phyloP scores from a whole-genome alignment of 768 basidiomycete genomes.

The Lepiota brunneoincarnata region DNA sequence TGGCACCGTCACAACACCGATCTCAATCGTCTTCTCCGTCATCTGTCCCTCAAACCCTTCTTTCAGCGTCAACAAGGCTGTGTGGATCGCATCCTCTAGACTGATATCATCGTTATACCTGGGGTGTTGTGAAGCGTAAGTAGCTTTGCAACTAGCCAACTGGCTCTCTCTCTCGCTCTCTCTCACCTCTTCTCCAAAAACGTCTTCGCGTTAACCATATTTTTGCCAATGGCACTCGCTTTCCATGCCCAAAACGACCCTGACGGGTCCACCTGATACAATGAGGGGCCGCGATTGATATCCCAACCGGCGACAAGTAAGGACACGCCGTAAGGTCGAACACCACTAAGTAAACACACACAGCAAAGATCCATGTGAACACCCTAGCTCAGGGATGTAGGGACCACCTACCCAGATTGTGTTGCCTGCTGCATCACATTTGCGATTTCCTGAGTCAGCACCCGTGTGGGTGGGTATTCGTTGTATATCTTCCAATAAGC shows the following conservation, averaged over 20 bases:
- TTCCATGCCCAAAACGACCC: constrained; percentile 99
- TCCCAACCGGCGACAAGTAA: constrained; percentile 98
- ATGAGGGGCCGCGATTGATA: constrained; percentile 86
- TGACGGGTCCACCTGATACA: constrained; percentile 99
- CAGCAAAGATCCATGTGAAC: constrained; percentile 27
- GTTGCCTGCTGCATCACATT: constrained; percentile 99
- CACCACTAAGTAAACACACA: constrained; percentile 74
- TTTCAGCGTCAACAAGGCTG: constrained; percentile 94
- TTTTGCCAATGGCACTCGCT: constrained; percentile 98
- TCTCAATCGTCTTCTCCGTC: constrained; percentile 99
- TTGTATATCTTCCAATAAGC: constrained; percentile 99
- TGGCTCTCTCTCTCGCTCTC: constrained; percentile 17
- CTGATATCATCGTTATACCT: constrained; percentile 99
- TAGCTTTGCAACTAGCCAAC: constrained; percentile 16
- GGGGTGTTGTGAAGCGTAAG: constrained; percentile 23
- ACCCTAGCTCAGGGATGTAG: constrained; percentile 12
- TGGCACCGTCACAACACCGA: constrained; percentile 92
- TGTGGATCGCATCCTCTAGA: constrained; percentile 98
- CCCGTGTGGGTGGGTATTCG: constrained; percentile 95
- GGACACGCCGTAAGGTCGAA: constrained; percentile 98
- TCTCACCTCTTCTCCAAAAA: constrained; percentile 96
- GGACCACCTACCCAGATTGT: constrained; percentile 81
- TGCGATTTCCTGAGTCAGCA: constrained; percentile 95
- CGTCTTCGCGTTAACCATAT: constrained; percentile 99
- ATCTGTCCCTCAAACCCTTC: constrained; percentile 99